Conservation (phyloP, 108 stramenopile species). For the Parietichytrium sp. region DNA sequence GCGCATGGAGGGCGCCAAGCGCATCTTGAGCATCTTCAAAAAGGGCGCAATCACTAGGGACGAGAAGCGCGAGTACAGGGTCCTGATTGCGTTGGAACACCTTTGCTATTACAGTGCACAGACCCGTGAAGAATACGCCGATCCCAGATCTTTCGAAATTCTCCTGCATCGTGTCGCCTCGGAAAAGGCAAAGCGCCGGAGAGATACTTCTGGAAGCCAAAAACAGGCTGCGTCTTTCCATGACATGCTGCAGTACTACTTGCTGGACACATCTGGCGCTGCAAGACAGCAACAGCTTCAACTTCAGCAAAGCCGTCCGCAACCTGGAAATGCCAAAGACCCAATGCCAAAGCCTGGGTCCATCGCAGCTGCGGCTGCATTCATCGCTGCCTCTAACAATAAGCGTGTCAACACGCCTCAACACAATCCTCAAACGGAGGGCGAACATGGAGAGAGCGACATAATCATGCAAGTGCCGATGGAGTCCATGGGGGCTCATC, state of each 20-base stretch:
- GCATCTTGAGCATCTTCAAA: constrained; percentile 3
- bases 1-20: not conserved
- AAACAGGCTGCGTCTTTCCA: not conserved
- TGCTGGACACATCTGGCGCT: no score
- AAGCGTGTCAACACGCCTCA: no score
- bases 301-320: no score
- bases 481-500: no score
- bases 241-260: constrained; percentile 16
- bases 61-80: constrained; percentile 21
- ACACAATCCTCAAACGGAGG: no score
- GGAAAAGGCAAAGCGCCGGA: constrained; percentile 31
- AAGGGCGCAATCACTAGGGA: not conserved
- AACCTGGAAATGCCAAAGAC: no score
- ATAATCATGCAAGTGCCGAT: no score
- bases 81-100: constrained; percentile 22
- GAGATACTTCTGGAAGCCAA: constrained; percentile 14
- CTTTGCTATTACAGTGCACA: not conserved
- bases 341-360: no score
- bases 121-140: not conserved
- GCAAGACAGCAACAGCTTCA: no score
- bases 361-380: no score
- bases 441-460: no score
- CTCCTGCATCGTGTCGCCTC: constrained; percentile 8
- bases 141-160: not conserved
- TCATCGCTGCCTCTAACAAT: no score